Evolutionary conservation across 2,329 filamentous ascomycete genomes (phyloP).

Genomic region (Trichoderma semiorbis): DNA sequence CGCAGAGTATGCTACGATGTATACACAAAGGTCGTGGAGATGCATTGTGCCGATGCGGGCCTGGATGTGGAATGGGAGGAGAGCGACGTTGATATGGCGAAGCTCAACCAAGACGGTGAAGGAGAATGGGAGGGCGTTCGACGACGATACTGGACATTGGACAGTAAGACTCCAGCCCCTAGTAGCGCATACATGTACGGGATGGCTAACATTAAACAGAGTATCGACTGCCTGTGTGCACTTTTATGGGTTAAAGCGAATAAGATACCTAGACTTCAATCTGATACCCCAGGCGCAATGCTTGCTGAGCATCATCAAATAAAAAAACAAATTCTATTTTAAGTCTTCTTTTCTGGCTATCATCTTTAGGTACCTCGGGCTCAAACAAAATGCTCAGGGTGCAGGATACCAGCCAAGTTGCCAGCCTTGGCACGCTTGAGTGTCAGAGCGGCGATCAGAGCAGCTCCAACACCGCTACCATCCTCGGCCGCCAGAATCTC

Average conservation of each 20-base stretch:
- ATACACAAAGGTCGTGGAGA: slow-evolving; percentile 86
- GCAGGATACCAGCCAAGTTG: slow-evolving; percentile 61
- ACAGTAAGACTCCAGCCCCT: slow-evolving; percentile 48
- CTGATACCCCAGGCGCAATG: slow-evolving; percentile 6
- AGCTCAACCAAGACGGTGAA: slow-evolving; percentile 61
- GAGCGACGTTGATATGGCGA: slow-evolving; percentile 65
- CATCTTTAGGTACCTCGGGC: not conserved
- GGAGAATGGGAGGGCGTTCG: slow-evolving; percentile 86
- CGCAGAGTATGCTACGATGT: slow-evolving; percentile 93
- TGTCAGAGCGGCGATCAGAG: slow-evolving; percentile 78
- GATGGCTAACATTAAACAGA: slow-evolving; percentile 41
- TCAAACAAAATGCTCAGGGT: slow-evolving; percentile 54
- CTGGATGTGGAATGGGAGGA: slow-evolving; percentile 86
- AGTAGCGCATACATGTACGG: not conserved
- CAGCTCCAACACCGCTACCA: slow-evolving; percentile 93
- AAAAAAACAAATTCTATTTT: not conserved
- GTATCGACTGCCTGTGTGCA: slow-evolving; percentile 72
- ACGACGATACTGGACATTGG: slow-evolving; percentile 84
- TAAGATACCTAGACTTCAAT: slow-evolving; percentile 7
- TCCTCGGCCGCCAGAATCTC: slow-evolving; percentile 89
- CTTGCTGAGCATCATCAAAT: not conserved
- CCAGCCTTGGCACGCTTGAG: slow-evolving; percentile 61
- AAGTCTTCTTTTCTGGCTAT: slow-evolving; percentile 1
- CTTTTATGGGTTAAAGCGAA: slow-evolving; percentile 60
- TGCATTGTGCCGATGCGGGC: slow-evolving; percentile 84